Base-by-base conservation (phyloP, 805 yeast genomes). In the Starmerella bacillaris region DNA sequence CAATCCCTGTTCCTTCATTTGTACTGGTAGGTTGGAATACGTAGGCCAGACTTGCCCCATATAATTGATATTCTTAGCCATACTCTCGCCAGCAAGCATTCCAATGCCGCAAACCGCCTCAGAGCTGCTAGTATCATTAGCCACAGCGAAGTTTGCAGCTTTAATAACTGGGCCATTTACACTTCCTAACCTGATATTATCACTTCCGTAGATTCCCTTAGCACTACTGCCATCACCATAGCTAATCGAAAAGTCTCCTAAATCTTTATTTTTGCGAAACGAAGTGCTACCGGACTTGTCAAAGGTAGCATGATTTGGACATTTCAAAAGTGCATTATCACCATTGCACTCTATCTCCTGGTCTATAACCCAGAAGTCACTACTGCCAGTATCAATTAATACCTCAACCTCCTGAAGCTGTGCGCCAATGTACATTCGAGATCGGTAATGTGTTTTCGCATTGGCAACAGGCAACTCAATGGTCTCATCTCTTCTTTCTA, bases 321-420 rank as follows among this genome's bases (percentile, higher is more conserved):
- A 42, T 30, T 33, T 34, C 7, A n/a, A 12, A n/a, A n/a, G 12
- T 22, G n/a, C n/a, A 7, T 6, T 9, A 5, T 7, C 19, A 22
- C 27, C 19, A 14, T n/a, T 17, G 19, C 22, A 29, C 22, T 29
- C 16, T 18, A 14, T 16, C 9, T 14, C 12, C 14, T 18, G 11
- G 21, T 29, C 32, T 5, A 29, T 6, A 7, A 76, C 70, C 80
- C 82, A 76, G 34, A 75, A 51, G 50, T 78, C 89, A 1, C 77
- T 64, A 1, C 83, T 74, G 3, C 89, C 92, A 1, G 86, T 78
- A 50, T 78, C 92, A 15, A 78, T 53, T 31, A 72, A 55, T 3
- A 75, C 71, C 2, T 59, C 58, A 7, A 76, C 59, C 2, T 57
- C 49, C 44, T 74, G 76, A 1, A 56, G 49, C 2, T 73, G 66